phyloP scores from a whole-genome alignment of 1,284 basidiomycete species.

The Fomitopsis pinicola region DNA sequence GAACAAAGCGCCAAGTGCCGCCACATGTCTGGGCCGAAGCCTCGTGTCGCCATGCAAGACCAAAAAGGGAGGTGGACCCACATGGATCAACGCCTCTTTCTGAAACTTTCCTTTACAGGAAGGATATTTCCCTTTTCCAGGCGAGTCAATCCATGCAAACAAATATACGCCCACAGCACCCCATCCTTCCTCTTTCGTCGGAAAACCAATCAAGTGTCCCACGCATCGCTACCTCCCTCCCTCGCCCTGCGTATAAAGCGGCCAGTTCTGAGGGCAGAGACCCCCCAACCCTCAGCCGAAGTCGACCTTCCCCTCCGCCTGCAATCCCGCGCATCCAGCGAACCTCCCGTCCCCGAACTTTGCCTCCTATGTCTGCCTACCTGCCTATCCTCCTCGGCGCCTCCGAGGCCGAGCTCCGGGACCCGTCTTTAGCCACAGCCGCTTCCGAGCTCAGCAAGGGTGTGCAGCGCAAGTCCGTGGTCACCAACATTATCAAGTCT shows the following conservation, averaged over 20 bases:
- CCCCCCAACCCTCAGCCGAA: neutral
- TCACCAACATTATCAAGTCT: slow-evolving; percentile 10
- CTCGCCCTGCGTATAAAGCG: neutral
- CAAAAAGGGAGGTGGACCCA: too few species aligned
- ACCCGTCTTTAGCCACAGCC: slow-evolving; percentile 16
- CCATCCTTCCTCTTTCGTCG: slow-evolving; percentile 9
- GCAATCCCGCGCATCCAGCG: neutral
- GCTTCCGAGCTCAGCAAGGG: slow-evolving; percentile 10
- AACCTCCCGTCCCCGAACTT: neutral
- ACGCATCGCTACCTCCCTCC: neutral
- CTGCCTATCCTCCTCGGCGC: slow-evolving; percentile 4
- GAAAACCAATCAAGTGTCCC: slow-evolving; percentile 8
- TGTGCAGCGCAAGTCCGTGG: slow-evolving; percentile 10
- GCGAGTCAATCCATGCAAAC: slow-evolving; percentile 9
- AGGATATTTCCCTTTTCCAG: neutral
- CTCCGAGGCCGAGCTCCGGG: slow-evolving; percentile 6
- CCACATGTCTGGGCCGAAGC: too few species aligned
- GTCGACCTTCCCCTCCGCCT: neutral
- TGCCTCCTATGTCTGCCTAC: neutral
- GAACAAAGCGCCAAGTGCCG: too few species aligned
- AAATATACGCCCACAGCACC: slow-evolving; percentile 17
- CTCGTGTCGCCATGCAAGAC: too few species aligned
- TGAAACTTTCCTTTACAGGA: neutral
- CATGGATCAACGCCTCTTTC: too few species aligned
- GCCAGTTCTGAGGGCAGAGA: neutral